Conservation (phyloP, 306 rosid species). For the Vicia faba region DNA sequence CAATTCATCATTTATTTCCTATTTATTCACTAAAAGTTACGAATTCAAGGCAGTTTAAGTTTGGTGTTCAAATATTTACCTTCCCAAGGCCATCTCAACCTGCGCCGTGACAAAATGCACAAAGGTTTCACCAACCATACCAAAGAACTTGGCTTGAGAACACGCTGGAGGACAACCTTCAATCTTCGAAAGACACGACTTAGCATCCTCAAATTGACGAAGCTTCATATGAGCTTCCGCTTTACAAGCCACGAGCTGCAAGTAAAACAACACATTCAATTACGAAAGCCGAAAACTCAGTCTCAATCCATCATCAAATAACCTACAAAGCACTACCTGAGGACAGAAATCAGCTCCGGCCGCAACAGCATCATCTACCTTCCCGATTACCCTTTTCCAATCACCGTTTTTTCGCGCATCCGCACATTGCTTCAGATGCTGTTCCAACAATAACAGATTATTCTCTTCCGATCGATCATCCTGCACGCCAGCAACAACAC, state of each 20-base stretch:
- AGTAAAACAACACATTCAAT: constrained; percentile 23
- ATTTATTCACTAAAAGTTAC: constrained; percentile 37
- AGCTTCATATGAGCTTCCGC: constrained; percentile 78
- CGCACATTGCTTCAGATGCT: constrained; percentile 64
- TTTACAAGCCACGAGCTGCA: constrained; percentile 79
- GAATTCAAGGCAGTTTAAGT: constrained; percentile 3
- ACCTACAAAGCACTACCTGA: constrained; percentile 47
- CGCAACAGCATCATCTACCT: constrained; percentile 69
- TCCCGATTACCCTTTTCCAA: constrained; percentile 72
- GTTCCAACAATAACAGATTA: constrained; percentile 67
- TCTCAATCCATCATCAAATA: constrained; percentile 12
- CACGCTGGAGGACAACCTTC: constrained; percentile 58
- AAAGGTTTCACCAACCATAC: constrained; percentile 78
- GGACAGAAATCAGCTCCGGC: constrained; percentile 83
- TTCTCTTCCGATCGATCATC: constrained; percentile 73
- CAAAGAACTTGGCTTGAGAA: constrained; percentile 62
- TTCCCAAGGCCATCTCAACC: constrained; percentile 93
- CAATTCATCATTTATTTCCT: constrained; percentile 38
- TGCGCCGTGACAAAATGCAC: constrained; percentile 68
- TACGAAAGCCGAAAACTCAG: constrained; percentile 16
- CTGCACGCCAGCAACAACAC: constrained; percentile 51
- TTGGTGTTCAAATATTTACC: constrained; percentile 47
- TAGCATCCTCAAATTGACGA: constrained; percentile 82
- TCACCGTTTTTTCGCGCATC: constrained; percentile 70
- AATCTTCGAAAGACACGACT: constrained; percentile 50